phyloP scores from a whole-genome alignment of 495 filamentous ascomycete genomes.

The Haplographium delicatum region DNA sequence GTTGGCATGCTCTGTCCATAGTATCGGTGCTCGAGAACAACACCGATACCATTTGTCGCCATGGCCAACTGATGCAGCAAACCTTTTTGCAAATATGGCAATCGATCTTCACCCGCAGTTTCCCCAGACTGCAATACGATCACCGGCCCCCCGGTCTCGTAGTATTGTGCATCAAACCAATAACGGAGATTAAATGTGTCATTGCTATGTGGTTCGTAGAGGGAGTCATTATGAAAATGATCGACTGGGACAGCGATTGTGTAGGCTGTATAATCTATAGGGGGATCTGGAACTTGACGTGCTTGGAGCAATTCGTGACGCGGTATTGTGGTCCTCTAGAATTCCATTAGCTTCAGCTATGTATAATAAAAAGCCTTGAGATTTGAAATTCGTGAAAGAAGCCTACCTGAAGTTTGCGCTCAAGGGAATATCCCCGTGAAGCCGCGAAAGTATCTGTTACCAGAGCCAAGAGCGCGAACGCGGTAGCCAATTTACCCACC shows the following conservation, averaged over 20 bases:
- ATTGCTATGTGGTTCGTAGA: slow-evolving; percentile 62
- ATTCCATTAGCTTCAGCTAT: background rate
- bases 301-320: slow-evolving; percentile 9
- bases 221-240: slow-evolving; percentile 67
- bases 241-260: slow-evolving; percentile 65
- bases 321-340: slow-evolving; percentile 20
- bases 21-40: slow-evolving; percentile 73
- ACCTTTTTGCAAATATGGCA: slow-evolving; percentile 65
- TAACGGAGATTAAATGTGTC: slow-evolving; percentile 60
- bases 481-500: too few species aligned
- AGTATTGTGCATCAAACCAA: slow-evolving; percentile 65
- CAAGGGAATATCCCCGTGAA: too few species aligned
- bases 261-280: slow-evolving; percentile 47
- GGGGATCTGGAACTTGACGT: slow-evolving; percentile 34
- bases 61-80: slow-evolving; percentile 57
- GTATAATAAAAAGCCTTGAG: too few species aligned
- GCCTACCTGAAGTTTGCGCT: too few species aligned
- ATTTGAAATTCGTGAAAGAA: too few species aligned
- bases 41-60: slow-evolving; percentile 62
- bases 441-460: too few species aligned
- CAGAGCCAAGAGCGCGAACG: too few species aligned
- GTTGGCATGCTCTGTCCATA: slow-evolving; percentile 60
- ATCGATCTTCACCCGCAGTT: slow-evolving; percentile 46
- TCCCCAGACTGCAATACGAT: slow-evolving; percentile 67
- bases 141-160: slow-evolving; percentile 64